Evolutionary conservation across 2,329 filamentous ascomycete genomes (phyloP), one percentile per base, ranked within the genome.

Genomic region (Colletotrichum sansevieriae): DNA sequence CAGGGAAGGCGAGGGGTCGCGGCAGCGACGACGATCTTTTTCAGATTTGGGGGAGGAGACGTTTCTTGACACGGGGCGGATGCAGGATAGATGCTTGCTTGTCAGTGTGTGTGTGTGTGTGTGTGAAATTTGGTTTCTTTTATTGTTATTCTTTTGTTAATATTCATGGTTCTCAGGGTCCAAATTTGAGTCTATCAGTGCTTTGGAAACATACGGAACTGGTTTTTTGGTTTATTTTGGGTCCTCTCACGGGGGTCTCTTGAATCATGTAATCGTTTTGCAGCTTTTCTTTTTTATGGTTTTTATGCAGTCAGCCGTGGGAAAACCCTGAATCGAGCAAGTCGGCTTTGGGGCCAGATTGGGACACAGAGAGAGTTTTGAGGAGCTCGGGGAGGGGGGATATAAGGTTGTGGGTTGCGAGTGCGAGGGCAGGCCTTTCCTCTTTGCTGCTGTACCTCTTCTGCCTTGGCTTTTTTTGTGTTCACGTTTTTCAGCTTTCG

Each of bases 141-240:
- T 33, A 3, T 15, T 39, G 5, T 44, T 44, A n/a, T n/a, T n/a
- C n/a, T 29, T 33, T 33, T 44, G 2, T 3, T 52, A 9, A 12
- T 11, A 20, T 5, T 41, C 35, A 35, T 4, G 11, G 11, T 55
- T n/a, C 33, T 55, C 52, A 55, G 52, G 52, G 52, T 55, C 52
- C 52, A 20, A 9, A 46, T n/a, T 2, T 1, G 49, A 33, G 33
- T 37, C 15, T 52, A 25, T 39, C 13, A 13, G 37, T 39, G 37
- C 37, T 2, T 39, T 4, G 37, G 4, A 39, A 15, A 29, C 37
- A 15, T 11, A 15, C 1, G 37, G 3, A 8, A 39, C 9, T 39
- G 29, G 29, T 8, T 8, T 13, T 39, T 2, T 15, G 37, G 37
- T 39, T 39, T 39, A 3, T 39, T 13, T 29, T 2, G 9, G 7